A percentile compares a stretch with the other conserved stretches of the same genome.
Evolutionary conservation across 1,139 yeast species (phyloP).

Genomic region (Taphrina sp.): DNA sequence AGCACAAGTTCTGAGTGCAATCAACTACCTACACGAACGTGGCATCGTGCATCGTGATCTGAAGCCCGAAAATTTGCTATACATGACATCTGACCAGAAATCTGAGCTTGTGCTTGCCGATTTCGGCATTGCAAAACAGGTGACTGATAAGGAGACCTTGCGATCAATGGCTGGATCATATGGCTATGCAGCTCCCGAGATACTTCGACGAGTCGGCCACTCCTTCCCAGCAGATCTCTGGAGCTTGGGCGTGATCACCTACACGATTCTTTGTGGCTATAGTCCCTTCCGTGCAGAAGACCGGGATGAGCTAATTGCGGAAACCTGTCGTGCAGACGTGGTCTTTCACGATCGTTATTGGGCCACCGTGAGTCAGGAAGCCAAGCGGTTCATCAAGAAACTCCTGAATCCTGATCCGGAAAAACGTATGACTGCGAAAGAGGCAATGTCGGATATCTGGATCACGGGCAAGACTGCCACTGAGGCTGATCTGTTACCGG

Average conservation of each 20-base stretch:
- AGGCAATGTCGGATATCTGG: conserved; percentile 71
- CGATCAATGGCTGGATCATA: conserved; percentile 80
- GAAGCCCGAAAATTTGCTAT: conserved; percentile 84
- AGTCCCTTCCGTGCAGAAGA: conserved; percentile 87
- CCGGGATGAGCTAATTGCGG: conserved; percentile 53
- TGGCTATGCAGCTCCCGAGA: conserved; percentile 95
- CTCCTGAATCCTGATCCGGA: conserved; percentile 66
- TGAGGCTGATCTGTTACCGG: conserved; percentile 64
- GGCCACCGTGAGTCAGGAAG: conserved; percentile 71
- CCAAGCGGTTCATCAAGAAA: conserved; percentile 66
- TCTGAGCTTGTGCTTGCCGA: conserved; percentile 82
- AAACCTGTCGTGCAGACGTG: conserved; percentile 33
- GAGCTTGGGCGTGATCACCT: conserved; percentile 89
- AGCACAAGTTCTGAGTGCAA: conserved; percentile 68
- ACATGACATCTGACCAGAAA: conserved; percentile 54
- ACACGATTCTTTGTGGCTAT: conserved; percentile 86
- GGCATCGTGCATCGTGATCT: conserved; percentile 87
- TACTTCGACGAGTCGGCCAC: conserved; percentile 71
- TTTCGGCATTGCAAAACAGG: conserved; percentile 88
- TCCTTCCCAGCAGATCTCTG: conserved; percentile 91
- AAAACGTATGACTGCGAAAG: conserved; percentile 63
- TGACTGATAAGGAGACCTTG: conserved; percentile 45
- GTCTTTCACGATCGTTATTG: conserved; percentile 86
- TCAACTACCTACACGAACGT: conserved; percentile 63
- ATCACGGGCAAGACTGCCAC: conserved; percentile 52